phyloP scores from a whole-genome alignment of 176 grass and related monocot species.

The Pontederia crassipes region DNA sequence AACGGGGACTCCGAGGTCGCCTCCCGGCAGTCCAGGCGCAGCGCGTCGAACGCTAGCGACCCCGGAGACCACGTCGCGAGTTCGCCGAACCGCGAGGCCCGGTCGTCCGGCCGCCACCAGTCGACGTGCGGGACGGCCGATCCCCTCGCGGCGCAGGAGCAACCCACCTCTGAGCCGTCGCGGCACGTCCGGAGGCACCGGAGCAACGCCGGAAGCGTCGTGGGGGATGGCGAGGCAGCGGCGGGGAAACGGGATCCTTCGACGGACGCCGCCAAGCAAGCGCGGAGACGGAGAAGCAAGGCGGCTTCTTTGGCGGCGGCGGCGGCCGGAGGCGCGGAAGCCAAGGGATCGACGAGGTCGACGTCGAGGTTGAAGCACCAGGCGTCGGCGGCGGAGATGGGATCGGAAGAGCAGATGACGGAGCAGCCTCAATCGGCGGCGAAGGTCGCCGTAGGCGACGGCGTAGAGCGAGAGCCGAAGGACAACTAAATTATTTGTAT shows the following conservation, averaged over 20 bases:
- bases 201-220: background rate
- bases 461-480: background rate
- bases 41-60: background rate
- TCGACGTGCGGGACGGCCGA: background rate
- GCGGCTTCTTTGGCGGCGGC: background rate
- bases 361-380: background rate
- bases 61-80: background rate
- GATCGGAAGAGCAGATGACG: background rate
- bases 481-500: too few species aligned
- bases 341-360: background rate
- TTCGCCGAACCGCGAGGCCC: too few species aligned
- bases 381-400: background rate
- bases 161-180: background rate
- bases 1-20: background rate
- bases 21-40: background rate
- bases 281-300: background rate
- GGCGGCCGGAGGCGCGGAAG: background rate
- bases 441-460: background rate
- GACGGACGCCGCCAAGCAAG: background rate
- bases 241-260: background rate
- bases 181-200: background rate
- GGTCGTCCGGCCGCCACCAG: background rate
- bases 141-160: background rate
- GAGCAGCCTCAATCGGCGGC: background rate
- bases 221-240: too few species aligned